These are phyloP conservation scores for Boletus smithii DNA, from an alignment of 1,284 basidiomycete species.

Conservation along the genomic window DNA sequence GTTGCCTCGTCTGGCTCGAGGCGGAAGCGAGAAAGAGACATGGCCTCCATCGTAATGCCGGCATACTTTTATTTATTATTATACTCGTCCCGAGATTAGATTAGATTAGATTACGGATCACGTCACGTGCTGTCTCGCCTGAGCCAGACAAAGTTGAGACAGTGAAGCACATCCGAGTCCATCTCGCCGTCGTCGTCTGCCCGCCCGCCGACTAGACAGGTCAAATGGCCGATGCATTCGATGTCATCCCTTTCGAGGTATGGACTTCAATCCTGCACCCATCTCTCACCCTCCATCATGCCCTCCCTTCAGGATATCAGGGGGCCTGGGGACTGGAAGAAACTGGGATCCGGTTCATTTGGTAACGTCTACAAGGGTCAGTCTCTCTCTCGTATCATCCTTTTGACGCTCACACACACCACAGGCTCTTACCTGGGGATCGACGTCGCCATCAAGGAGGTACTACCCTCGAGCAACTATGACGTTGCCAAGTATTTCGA, in stretches of 20 bases:
- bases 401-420: conserved; percentile 5
- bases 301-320: conserved; percentile 67
- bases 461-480: conserved; percentile 84
- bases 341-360: conserved; percentile 87
- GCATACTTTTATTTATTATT: background rate
- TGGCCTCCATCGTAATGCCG: background rate
- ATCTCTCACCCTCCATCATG: conserved; percentile 5
- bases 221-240: conserved; percentile 62
- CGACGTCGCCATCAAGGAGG: conserved; percentile 95
- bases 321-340: conserved; percentile 84
- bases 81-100: conserved; percentile 13
- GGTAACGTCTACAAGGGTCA: conserved; percentile 89
- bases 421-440: conserved; percentile 88
- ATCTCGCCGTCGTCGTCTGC: background rate
- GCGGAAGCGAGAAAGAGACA: conserved; percentile 8
- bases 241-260: conserved; percentile 79
- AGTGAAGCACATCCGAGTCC: too few relatives aligned
- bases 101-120: conserved; percentile 27
- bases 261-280: conserved; percentile 22
- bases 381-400: conserved; percentile 4
- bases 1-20: too few relatives aligned
- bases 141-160: too few relatives aligned
- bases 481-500: conserved; percentile 97
- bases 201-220: background rate
- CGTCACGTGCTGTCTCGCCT: conserved; percentile 30